phyloP scores from a whole-genome alignment of 129 eudicot genomes.

The Cynara cardunculus region DNA sequence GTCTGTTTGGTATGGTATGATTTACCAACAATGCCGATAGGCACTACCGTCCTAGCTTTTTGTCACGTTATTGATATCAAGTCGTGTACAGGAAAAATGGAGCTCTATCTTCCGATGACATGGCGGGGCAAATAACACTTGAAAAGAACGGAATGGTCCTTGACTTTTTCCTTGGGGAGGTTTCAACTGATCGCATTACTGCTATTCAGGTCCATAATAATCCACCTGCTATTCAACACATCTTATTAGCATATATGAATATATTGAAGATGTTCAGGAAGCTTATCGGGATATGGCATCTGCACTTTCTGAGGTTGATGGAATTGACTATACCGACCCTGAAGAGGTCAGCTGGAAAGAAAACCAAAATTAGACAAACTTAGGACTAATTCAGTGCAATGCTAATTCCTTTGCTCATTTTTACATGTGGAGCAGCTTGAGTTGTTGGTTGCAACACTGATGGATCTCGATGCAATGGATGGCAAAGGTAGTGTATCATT shows the following conservation, averaged over 20 bases:
- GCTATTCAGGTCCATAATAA: constrained; percentile 69
- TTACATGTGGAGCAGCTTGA: constrained; percentile 68
- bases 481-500: constrained; percentile 88
- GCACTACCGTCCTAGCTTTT: neutral
- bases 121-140: constrained; percentile 54
- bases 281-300: constrained; percentile 89
- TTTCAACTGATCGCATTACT: constrained; percentile 74
- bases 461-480: constrained; percentile 99
- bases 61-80: constrained; percentile 18
- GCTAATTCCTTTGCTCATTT: neutral
- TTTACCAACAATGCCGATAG: neutral
- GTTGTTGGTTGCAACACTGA: constrained; percentile 82
- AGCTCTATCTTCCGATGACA: constrained; percentile 41
- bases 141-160: constrained; percentile 88
- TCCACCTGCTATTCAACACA: neutral
- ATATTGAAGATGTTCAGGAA: constrained; percentile 48
- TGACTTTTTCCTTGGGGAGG: constrained; percentile 70
- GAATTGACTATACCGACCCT: constrained; percentile 92
- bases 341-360: constrained; percentile 60
- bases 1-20: too few species aligned
- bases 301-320: constrained; percentile 92
- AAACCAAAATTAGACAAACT: neutral
- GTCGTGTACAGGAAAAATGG: constrained; percentile 47
- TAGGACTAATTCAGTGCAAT: neutral
- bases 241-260: neutral